Conservation (phyloP, 2,329 filamentous ascomycete genomes). For the Fusarium brevicatenulatum region DNA sequence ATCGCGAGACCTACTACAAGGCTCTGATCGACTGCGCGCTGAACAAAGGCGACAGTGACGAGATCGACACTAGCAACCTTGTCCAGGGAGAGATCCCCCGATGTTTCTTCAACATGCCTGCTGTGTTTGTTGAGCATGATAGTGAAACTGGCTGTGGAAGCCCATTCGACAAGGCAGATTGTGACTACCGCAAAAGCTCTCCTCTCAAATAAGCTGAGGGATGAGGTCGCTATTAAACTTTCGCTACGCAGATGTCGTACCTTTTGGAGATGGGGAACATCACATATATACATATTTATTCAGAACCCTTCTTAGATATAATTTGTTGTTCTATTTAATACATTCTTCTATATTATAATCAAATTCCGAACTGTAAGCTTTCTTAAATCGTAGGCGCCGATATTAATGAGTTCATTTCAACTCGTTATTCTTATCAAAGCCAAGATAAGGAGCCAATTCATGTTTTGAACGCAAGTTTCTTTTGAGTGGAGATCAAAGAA, state of each 20-base stretch:
- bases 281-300: no score
- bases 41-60: neutral
- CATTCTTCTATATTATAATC: no score
- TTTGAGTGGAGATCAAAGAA: neutral
- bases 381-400: no score
- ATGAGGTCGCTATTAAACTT: no score
- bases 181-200: neutral
- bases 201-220: neutral
- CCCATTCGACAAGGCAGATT: no score
- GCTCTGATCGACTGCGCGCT: constrained; percentile 15
- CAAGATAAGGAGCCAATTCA: no score
- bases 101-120: constrained; percentile 21
- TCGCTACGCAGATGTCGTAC: neutral
- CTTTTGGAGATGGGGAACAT: no score
- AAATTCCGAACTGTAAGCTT: no score
- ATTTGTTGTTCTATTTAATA: no score
- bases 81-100: constrained; percentile 10
- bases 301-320: no score
- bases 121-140: constrained; percentile 17
- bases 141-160: neutral
- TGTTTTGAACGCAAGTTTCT: neutral
- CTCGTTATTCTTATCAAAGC: no score
- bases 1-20: constrained; percentile 23
- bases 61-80: constrained; percentile 12
- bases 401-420: no score